Percentiles rank a stretch among this genome's conserved stretches.
phyloP scores from a whole-genome alignment of 768 basidiomycete species.

The Calocera cornea region DNA sequence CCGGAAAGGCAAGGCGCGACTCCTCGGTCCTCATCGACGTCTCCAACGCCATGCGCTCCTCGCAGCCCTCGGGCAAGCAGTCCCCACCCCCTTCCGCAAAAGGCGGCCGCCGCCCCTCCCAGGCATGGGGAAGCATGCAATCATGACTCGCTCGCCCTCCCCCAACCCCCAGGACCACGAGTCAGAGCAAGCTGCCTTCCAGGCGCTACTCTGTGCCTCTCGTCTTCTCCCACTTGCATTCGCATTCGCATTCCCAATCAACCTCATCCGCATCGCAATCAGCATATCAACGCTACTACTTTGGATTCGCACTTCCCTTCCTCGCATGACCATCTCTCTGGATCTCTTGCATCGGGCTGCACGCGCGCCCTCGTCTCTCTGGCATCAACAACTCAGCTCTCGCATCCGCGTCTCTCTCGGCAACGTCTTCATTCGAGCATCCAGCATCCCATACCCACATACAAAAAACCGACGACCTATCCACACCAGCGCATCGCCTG shows the following conservation, averaged over 20 bases:
- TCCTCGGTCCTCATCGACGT: background rate
- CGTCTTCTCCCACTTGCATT: background rate
- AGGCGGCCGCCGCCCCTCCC: slow-evolving; percentile 1
- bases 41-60: background rate
- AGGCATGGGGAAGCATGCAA: background rate
- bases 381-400: background rate
- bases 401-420: background rate
- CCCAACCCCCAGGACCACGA: too few species aligned
- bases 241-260: background rate
- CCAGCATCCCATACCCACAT: background rate
- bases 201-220: background rate
- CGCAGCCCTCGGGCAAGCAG: background rate
- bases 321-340: background rate
- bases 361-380: background rate
- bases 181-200: background rate
- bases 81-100: background rate
- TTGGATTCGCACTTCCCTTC: background rate
- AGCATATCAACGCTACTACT: background rate
- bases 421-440: background rate
- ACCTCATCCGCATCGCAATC: too few species aligned
- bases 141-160: background rate
- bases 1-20: background rate
- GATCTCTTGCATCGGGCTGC: background rate
- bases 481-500: background rate
- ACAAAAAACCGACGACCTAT: background rate